These are phyloP conservation scores for Boehmeria nivea DNA, from an alignment of 306 rosid genomes.

Conservation along the genomic window DNA sequence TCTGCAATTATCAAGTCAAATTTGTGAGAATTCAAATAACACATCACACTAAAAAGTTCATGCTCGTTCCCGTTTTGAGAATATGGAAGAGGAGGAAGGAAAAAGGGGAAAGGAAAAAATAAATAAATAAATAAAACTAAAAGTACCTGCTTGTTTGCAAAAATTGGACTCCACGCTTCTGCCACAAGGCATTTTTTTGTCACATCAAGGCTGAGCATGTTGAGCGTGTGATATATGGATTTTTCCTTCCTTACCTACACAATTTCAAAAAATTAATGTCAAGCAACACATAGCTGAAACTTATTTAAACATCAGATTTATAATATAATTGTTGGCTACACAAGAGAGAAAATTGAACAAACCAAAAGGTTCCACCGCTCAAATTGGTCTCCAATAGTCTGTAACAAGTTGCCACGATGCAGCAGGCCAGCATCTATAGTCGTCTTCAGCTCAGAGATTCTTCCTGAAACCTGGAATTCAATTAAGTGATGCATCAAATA, in stretches of 20 bases:
- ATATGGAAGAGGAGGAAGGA: background rate
- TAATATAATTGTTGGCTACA: too few species aligned
- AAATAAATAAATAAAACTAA: background rate
- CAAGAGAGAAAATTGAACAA: constrained; percentile 15
- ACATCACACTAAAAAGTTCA: constrained; percentile 6
- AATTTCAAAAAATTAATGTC: constrained; percentile 29
- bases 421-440: constrained; percentile 70
- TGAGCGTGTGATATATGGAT: constrained; percentile 76
- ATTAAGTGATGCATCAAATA: constrained; percentile 1
- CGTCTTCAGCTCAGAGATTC: constrained; percentile 69
- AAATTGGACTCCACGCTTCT: constrained; percentile 96
- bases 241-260: constrained; percentile 90
- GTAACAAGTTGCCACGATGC: constrained; percentile 65
- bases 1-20: constrained; percentile 28
- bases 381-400: constrained; percentile 60
- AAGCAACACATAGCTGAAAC: constrained; percentile 19
- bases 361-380: constrained; percentile 87
- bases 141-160: constrained; percentile 75
- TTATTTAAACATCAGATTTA: constrained; percentile 8
- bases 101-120: background rate
- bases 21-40: background rate
- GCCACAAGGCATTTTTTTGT: constrained; percentile 93
- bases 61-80: background rate
- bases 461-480: constrained; percentile 65
- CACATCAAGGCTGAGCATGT: constrained; percentile 97